Evolutionary conservation across 1,284 basidiomycete species (phyloP).

Genomic region (Ustilago vetiveriae): DNA sequence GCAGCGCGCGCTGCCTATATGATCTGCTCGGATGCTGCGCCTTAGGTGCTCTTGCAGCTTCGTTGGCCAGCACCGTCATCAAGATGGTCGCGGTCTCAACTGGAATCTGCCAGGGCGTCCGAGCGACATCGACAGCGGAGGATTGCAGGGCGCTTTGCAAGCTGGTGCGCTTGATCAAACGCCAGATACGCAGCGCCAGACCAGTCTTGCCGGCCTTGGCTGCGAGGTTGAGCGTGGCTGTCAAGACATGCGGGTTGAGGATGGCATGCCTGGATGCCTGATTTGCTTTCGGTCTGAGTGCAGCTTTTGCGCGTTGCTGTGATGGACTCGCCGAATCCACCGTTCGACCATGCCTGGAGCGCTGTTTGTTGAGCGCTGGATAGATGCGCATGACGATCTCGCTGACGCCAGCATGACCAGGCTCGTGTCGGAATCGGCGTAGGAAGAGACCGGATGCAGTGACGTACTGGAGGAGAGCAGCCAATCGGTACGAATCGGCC

Average conservation of each 20-base stretch:
- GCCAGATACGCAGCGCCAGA: conserved; percentile 53
- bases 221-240: conserved; percentile 47
- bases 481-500: conserved; percentile 40
- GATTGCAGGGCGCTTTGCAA: conserved; percentile 29
- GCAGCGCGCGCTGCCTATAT: conserved; percentile 2
- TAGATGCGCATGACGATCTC: conserved; percentile 44
- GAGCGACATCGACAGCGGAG: conserved; percentile 14
- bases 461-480: conserved; percentile 38
- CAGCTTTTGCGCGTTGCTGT: neutral
- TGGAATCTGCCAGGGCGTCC: conserved; percentile 34
- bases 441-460: conserved; percentile 32
- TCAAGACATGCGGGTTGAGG: conserved; percentile 45
- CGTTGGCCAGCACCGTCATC: conserved; percentile 45
- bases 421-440: conserved; percentile 27
- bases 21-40: neutral
- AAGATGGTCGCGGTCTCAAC: conserved; percentile 45
- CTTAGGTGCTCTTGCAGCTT: conserved; percentile 24
- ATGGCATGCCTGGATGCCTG: conserved; percentile 36
- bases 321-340: neutral
- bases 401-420: conserved; percentile 29
- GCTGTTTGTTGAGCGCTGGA: conserved; percentile 35
- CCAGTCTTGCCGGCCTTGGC: conserved; percentile 43
- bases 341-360: neutral
- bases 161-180: conserved; percentile 48
- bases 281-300: conserved; percentile 23